Percentiles rank a stretch among this genome's conserved stretches.
phyloP scores from a whole-genome alignment of 2,329 filamentous ascomycete genomes.

The Colletotrichum tofieldiae region DNA sequence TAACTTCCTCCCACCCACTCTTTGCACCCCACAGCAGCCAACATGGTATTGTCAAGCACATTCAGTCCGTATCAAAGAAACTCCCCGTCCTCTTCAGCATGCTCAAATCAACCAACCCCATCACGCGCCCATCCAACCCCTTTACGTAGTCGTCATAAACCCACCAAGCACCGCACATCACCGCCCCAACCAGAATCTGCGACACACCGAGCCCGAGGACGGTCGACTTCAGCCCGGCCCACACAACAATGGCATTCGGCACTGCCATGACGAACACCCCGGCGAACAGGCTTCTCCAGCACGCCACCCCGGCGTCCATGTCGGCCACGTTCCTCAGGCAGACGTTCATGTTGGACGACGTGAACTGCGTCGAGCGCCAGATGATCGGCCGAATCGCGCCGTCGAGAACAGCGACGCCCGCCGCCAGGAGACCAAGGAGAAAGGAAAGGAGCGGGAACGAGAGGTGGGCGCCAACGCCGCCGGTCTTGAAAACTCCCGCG shows the following conservation, averaged over 20 bases:
- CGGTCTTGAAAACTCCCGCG: conserved; percentile 48
- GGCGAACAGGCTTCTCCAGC: conserved; percentile 58
- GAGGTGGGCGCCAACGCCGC: conserved; percentile 48
- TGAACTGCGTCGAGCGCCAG: conserved; percentile 65
- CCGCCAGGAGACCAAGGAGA: conserved; percentile 64
- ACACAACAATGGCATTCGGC: conserved; percentile 53
- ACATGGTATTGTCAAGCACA: background rate
- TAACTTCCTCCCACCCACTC: background rate
- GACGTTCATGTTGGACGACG: conserved; percentile 61
- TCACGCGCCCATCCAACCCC: conserved; percentile 61
- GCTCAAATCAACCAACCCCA: conserved; percentile 64
- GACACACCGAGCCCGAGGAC: conserved; percentile 59
- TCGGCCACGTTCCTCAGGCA: conserved; percentile 64
- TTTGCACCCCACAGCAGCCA: too few relatives aligned
- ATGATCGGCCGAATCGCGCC: conserved; percentile 60
- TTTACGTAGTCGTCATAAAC: conserved; percentile 59
- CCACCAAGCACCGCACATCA: conserved; percentile 57
- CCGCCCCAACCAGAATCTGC: conserved; percentile 57
- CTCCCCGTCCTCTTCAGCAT: conserved; percentile 60
- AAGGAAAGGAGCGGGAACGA: conserved; percentile 61
- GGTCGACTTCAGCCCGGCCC: conserved; percentile 55
- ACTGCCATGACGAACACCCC: conserved; percentile 62
- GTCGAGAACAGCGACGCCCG: conserved; percentile 59
- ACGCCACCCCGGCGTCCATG: conserved; percentile 62
- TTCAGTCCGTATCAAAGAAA: conserved; percentile 62